phyloP scores from a whole-genome alignment of 2,329 filamentous ascomycete genomes.

The Clarireedia hainanense region DNA sequence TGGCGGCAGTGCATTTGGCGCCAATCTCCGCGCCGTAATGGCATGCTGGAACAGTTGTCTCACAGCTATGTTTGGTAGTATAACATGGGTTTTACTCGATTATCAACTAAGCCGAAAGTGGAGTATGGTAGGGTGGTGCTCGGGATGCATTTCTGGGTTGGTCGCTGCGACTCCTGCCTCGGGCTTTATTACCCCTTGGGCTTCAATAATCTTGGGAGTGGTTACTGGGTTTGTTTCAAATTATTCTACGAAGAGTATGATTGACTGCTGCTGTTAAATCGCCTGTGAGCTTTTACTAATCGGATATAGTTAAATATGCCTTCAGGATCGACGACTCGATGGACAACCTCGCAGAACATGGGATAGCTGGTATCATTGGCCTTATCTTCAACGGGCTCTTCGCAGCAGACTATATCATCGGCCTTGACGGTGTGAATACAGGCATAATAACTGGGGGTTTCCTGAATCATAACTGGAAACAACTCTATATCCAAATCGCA shows the following conservation, averaged over 20 bases:
- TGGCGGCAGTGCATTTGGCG: slow-evolving; percentile 87
- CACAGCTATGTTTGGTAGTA: slow-evolving; percentile 74
- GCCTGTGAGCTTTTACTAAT: too few relatives aligned
- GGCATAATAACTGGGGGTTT: slow-evolving; percentile 57
- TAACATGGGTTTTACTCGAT: slow-evolving; percentile 93
- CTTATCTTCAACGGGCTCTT: slow-evolving; percentile 69
- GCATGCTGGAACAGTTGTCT: slow-evolving; percentile 95
- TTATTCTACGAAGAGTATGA: slow-evolving; percentile 50
- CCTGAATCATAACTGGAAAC: slow-evolving; percentile 65
- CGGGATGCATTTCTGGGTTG: slow-evolving; percentile 61
- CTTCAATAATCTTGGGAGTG: slow-evolving; percentile 57
- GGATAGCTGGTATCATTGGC: slow-evolving; percentile 59
- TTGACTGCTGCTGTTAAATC: too few relatives aligned
- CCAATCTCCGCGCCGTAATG: slow-evolving; percentile 89
- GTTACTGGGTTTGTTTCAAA: slow-evolving; percentile 60
- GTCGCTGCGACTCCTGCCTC: slow-evolving; percentile 65
- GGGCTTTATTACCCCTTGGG: slow-evolving; percentile 61
- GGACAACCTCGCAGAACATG: slow-evolving; percentile 67
- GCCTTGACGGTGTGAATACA: slow-evolving; percentile 69
- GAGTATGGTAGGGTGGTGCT: slow-evolving; percentile 64
- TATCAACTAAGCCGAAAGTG: slow-evolving; percentile 57
- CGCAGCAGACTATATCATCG: slow-evolving; percentile 61
- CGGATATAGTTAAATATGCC: slow-evolving; percentile 32
- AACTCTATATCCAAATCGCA: slow-evolving; percentile 73
- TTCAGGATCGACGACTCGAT: slow-evolving; percentile 62